Percentiles rank a stretch among this genome's conserved stretches.
phyloP scores from a whole-genome alignment of 768 basidiomycete genomes.

The Hydnum rufescens region DNA sequence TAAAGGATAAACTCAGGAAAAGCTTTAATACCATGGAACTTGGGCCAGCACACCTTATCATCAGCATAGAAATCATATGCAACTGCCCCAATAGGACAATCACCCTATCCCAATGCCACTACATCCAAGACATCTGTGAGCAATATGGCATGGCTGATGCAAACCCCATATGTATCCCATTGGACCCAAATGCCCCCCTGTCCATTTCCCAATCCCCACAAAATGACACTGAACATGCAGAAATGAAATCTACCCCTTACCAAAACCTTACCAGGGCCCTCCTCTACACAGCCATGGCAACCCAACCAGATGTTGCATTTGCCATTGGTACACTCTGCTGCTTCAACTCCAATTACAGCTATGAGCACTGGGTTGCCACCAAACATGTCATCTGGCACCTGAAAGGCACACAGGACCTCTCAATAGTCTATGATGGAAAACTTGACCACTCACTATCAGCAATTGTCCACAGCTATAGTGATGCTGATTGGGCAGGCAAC shows the following conservation, averaged over 20 bases:
- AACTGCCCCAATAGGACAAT: background rate
- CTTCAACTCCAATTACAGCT: too few species aligned
- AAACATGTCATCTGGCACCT: too few species aligned
- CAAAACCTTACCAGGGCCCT: too few species aligned
- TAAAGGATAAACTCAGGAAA: constrained; percentile 12
- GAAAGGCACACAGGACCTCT: too few species aligned
- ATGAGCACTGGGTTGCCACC: too few species aligned
- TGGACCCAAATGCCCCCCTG: constrained; percentile 8
- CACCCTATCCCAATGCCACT: background rate
- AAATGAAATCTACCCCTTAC: too few species aligned
- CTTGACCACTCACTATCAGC: too few species aligned
- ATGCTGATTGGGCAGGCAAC: constrained; percentile 17
- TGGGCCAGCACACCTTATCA: constrained; percentile 3
- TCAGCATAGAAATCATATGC: constrained; percentile 1
- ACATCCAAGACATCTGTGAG: background rate
- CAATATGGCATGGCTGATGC: background rate
- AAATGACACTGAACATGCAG: too few species aligned
- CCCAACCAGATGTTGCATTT: constrained; percentile 12
- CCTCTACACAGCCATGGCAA: constrained; percentile 10
- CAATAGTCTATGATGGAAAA: constrained; percentile 3
- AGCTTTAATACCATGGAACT: constrained; percentile 15
- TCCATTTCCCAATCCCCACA: constrained; percentile 13
- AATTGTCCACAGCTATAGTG: too few species aligned
- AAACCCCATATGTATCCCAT: background rate
- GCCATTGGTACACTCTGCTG: too few species aligned